phyloP scores from a whole-genome alignment of 805 yeast genomes.

The Candida lessepsii region DNA sequence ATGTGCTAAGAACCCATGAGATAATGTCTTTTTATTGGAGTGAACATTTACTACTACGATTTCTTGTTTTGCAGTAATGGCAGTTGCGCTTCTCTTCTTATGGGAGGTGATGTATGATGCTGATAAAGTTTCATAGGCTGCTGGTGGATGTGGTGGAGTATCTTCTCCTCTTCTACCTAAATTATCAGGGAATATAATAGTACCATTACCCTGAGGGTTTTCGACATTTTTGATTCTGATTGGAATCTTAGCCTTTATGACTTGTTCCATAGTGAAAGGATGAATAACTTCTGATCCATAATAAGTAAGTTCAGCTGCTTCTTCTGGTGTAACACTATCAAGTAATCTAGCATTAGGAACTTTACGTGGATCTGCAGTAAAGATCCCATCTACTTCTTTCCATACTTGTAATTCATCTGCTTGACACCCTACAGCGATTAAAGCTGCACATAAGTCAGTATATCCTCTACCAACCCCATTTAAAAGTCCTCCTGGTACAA shows the following conservation, averaged over 20 bases:
- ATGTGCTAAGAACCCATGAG: constrained; percentile 93
- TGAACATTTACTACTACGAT: constrained; percentile 91
- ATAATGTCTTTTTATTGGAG: constrained; percentile 86
- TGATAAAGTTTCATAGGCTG: constrained; percentile 53
- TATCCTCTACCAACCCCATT: constrained; percentile 96
- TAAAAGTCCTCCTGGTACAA: constrained; percentile 92
- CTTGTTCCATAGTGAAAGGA: constrained; percentile 99
- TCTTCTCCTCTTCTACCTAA: constrained; percentile 79
- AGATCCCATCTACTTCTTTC: constrained; percentile 99
- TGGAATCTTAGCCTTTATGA: constrained; percentile 91
- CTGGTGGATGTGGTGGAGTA: constrained; percentile 96
- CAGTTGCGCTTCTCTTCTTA: constrained; percentile 77
- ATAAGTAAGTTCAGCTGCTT: constrained; percentile 96
- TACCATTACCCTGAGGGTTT: constrained; percentile 91
- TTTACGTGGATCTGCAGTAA: constrained; percentile 97
- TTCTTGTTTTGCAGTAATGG: constrained; percentile 91
- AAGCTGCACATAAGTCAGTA: constrained; percentile 96
- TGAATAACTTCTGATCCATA: constrained; percentile 98
- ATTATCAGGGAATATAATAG: constrained; percentile 91
- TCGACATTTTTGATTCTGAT: constrained; percentile 95
- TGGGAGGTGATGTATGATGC: constrained; percentile 35
- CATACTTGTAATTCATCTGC: constrained; percentile 97
- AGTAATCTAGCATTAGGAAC: constrained; percentile 86
- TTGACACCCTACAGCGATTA: constrained; percentile 85
- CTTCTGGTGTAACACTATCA: constrained; percentile 92